Conservation (phyloP, 2,329 filamentous ascomycete genomes). For the Aspergillus ustus region DNA sequence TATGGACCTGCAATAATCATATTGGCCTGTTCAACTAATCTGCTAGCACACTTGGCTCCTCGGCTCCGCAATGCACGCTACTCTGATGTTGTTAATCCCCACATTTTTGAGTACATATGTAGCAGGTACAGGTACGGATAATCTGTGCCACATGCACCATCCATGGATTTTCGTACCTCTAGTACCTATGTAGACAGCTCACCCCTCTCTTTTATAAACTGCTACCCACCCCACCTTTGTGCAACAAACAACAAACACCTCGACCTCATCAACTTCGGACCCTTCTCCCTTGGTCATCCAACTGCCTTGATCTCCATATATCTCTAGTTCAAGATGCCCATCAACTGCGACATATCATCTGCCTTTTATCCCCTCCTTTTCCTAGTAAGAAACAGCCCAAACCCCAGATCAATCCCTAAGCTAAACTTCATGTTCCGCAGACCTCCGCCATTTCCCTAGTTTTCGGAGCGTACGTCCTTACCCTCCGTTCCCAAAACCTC, state of each 20-base stretch:
- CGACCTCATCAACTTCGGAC: neutral
- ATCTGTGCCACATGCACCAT: neutral
- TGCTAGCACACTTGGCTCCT: neutral
- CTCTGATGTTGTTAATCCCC: neutral
- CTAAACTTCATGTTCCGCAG: neutral
- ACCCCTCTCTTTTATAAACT: too few species aligned
- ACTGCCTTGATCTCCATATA: too few species aligned
- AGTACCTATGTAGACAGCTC: neutral
- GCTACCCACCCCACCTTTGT: neutral
- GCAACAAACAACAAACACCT: neutral
- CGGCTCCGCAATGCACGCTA: neutral
- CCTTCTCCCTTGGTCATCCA: too few species aligned
- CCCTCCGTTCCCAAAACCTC: neutral
- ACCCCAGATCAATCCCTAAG: neutral
- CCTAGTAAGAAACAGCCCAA: neutral
- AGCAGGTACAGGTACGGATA: neutral
- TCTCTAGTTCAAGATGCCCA: neutral
- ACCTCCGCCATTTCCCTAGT: slow-evolving; percentile 1
- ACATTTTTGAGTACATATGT: neutral
- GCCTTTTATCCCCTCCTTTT: neutral
- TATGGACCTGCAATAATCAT: neutral
- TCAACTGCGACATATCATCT: neutral
- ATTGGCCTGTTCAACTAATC: neutral
- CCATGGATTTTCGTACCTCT: neutral
- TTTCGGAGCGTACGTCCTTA: slow-evolving; percentile 10